These are phyloP conservation scores for Cryoendolithus antarcticus DNA, from an alignment of 2,329 filamentous ascomycete genomes.

Conservation along the genomic window DNA sequence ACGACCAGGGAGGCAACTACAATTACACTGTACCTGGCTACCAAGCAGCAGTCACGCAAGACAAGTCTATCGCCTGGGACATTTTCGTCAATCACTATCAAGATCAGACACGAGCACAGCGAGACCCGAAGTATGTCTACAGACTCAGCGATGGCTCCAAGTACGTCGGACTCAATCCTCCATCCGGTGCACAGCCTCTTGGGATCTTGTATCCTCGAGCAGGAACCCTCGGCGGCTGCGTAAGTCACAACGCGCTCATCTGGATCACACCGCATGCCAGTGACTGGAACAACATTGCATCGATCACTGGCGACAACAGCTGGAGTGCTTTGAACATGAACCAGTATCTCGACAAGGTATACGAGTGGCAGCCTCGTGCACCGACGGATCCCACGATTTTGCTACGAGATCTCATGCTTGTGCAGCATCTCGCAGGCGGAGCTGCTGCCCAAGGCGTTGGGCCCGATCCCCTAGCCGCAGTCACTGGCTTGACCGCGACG, in stretches of 20 bases:
- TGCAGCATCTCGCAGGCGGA: too few relatives aligned
- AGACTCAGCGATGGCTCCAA: constrained; percentile 36
- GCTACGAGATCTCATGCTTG: too few relatives aligned
- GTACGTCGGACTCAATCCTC: constrained; percentile 44
- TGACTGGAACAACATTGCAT: constrained; percentile 47
- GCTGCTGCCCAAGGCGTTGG: too few relatives aligned
- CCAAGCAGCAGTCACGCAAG: constrained; percentile 42
- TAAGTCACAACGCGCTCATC: constrained; percentile 50
- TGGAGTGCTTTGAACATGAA: constrained; percentile 49
- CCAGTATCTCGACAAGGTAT: constrained; percentile 36
- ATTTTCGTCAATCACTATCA: constrained; percentile 53
- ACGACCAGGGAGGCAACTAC: constrained; percentile 40
- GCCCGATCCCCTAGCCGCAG: too few relatives aligned
- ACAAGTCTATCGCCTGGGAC: constrained; percentile 46
- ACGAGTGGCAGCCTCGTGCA: too few relatives aligned
- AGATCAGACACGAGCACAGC: constrained; percentile 39
- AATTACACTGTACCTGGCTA: constrained; percentile 45
- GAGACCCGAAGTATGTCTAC: constrained; percentile 49
- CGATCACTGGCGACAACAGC: constrained; percentile 46
- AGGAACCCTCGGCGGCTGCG: constrained; percentile 46
- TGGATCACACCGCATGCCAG: constrained; percentile 45
- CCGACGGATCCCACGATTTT: too few relatives aligned
- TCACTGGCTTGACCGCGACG: too few relatives aligned
- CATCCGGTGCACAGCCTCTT: constrained; percentile 37
- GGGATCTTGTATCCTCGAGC: constrained; percentile 48